These are phyloP conservation scores for Starmerella gropengiesseri DNA, from an alignment of 805 yeast species.

Conservation along the genomic window DNA sequence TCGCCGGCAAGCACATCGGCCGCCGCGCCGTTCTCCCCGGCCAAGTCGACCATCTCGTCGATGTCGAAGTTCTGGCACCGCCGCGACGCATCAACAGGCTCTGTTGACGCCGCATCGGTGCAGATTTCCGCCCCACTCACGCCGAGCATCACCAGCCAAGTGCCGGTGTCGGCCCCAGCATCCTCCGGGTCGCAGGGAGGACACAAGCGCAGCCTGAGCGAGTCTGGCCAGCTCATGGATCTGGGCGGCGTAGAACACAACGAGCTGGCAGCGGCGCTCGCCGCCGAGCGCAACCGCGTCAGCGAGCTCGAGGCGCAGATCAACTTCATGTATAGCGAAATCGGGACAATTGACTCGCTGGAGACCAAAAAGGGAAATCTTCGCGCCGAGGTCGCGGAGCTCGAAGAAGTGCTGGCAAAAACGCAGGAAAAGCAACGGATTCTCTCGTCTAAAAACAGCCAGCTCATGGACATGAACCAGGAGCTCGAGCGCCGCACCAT, in stretches of 20 bases:
- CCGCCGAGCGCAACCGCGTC: slow-evolving; percentile 24
- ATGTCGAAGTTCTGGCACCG: slow-evolving; percentile 8
- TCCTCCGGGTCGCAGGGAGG: background rate
- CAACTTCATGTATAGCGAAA: slow-evolving; percentile 14
- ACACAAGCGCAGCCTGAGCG: slow-evolving; percentile 24
- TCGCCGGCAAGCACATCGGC: slow-evolving; percentile 3
- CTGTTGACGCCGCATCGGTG: slow-evolving; percentile 9
- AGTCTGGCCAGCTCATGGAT: slow-evolving; percentile 1
- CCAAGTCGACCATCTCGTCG: background rate
- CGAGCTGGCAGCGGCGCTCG: slow-evolving; percentile 11
- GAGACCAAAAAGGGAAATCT: slow-evolving; percentile 16
- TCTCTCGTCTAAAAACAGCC: slow-evolving; percentile 29
- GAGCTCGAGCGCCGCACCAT: slow-evolving; percentile 30
- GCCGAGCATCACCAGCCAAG: background rate
- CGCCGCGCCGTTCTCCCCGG: background rate
- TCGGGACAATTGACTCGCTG: slow-evolving; percentile 22
- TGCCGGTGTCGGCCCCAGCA: background rate
- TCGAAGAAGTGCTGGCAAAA: slow-evolving; percentile 23
- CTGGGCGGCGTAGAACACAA: background rate
- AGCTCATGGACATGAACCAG: slow-evolving; percentile 32
- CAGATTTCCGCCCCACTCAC: slow-evolving; percentile 10
- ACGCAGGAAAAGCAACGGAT: slow-evolving; percentile 28
- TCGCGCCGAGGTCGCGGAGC: slow-evolving; percentile 26
- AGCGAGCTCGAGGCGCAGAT: slow-evolving; percentile 4
- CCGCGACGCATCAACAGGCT: slow-evolving; percentile 1